A percentile compares a stretch with the other conserved stretches of the same genome.
phyloP scores from a whole-genome alignment of 306 rosid species.

The Quercus wislizeni region DNA sequence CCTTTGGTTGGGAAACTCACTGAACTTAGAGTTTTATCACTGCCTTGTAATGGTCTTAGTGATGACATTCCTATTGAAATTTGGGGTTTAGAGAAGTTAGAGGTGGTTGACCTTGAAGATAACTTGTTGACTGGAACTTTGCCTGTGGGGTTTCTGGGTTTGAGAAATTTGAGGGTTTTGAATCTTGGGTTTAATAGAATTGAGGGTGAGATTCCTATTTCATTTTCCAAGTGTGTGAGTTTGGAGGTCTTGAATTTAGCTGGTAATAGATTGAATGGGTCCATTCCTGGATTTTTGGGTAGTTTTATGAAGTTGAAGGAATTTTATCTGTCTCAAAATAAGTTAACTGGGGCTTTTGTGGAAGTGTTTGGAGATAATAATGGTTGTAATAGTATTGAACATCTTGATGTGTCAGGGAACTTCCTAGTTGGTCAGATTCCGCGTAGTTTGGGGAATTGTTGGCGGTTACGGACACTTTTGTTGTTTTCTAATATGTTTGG shows the following conservation, averaged over 20 bases:
- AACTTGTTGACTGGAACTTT: constrained; percentile 58
- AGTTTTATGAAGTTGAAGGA: constrained; percentile 43
- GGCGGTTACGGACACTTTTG: constrained; percentile 45
- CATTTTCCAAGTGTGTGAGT: constrained; percentile 20
- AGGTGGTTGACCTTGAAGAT: constrained; percentile 85
- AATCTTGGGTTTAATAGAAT: constrained; percentile 73
- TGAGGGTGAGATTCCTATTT: constrained; percentile 60
- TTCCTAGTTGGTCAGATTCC: constrained; percentile 51
- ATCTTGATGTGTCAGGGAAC: constrained; percentile 81
- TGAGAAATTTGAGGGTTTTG: constrained; percentile 52
- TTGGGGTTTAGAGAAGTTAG: constrained; percentile 64
- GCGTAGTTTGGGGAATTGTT: constrained; percentile 67
- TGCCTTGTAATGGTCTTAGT: constrained; percentile 60
- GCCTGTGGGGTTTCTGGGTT: constrained; percentile 25
- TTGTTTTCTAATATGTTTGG: constrained; percentile 70
- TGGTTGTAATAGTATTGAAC: constrained; percentile 68
- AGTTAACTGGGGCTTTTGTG: constrained; percentile 54
- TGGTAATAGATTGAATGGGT: constrained; percentile 62
- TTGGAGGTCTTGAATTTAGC: constrained; percentile 78
- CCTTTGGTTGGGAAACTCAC: constrained; percentile 49
- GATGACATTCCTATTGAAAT: constrained; percentile 57
- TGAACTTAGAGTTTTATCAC: constrained; percentile 64
- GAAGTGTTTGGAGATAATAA: constrained; percentile 45
- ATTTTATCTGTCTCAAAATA: constrained; percentile 59
- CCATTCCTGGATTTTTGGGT: constrained; percentile 65